Conservation (phyloP, 805 yeast genomes). For the Candida coquimbonensis region DNA sequence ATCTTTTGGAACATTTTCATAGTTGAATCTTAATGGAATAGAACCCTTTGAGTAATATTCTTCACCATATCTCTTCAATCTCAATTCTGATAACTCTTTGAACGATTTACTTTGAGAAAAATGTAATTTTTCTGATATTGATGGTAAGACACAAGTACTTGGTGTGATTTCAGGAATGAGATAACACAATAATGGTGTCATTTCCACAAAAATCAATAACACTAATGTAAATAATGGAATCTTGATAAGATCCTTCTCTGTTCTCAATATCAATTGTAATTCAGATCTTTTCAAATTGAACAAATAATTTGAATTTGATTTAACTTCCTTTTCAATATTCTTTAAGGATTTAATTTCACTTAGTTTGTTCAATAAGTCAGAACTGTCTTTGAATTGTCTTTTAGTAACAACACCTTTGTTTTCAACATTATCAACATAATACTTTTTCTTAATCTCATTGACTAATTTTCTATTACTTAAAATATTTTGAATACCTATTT, state of each 20-base stretch:
- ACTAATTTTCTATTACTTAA: constrained; percentile 38
- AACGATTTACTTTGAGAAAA: constrained; percentile 22
- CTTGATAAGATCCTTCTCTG: constrained; percentile 39
- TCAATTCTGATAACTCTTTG: constrained; percentile 8
- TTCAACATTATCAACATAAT: constrained; percentile 22
- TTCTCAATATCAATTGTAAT: constrained; percentile 37
- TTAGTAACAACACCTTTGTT: constrained; percentile 8
- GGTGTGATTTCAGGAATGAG: constrained; percentile 50
- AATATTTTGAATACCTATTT: constrained; percentile 48
- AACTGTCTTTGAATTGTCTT: constrained; percentile 28
- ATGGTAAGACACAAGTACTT: constrained; percentile 50
- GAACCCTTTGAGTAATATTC: constrained; percentile 14
- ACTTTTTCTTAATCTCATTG: constrained; percentile 21
- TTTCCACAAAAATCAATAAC: constrained; percentile 44
- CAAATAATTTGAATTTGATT: constrained; percentile 13
- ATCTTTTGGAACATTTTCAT: constrained; percentile 37
- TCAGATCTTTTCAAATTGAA: constrained; percentile 39
- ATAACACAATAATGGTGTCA: constrained; percentile 46
- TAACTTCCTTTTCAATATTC: constrained; percentile 13
- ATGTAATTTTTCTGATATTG: constrained; percentile 26
- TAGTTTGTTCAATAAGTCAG: constrained; percentile 28
- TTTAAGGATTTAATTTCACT: constrained; percentile 30
- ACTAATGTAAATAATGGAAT: constrained; percentile 46
- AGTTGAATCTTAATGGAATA: constrained; percentile 33
- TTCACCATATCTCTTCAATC: constrained; percentile 12